phyloP scores from a whole-genome alignment of 805 yeast species.

The Candida saitoana region DNA sequence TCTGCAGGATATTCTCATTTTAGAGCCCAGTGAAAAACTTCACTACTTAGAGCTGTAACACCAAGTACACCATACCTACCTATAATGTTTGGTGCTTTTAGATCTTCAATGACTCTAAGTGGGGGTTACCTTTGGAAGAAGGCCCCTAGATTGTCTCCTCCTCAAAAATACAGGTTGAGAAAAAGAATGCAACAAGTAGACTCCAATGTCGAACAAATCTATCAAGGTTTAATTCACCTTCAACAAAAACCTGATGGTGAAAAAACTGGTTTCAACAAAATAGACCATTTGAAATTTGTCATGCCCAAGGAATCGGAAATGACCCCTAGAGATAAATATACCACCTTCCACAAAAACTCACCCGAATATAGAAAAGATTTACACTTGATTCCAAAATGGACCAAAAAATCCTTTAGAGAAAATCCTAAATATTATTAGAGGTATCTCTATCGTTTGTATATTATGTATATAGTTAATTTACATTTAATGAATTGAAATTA shows the following conservation, averaged over 20 bases:
- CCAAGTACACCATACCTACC: no score
- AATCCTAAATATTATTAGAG: slow-evolving; percentile 66
- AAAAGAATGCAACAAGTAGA: slow-evolving; percentile 81
- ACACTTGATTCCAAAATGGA: slow-evolving; percentile 89
- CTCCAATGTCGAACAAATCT: slow-evolving; percentile 62
- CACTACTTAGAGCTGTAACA: no score
- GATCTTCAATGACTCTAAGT: slow-evolving; percentile 48
- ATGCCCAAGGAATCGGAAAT: slow-evolving; percentile 81
- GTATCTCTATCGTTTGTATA: neutral
- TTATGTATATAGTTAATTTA: slow-evolving; percentile 1
- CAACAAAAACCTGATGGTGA: slow-evolving; percentile 23
- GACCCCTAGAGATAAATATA: slow-evolving; percentile 80
- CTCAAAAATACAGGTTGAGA: slow-evolving; percentile 82
- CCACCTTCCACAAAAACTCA: slow-evolving; percentile 72
- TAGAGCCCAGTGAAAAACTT: no score
- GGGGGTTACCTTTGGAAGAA: slow-evolving; percentile 76
- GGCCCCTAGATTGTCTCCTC: slow-evolving; percentile 56
- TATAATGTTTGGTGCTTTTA: slow-evolving; percentile 80
- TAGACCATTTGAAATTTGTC: slow-evolving; percentile 32
- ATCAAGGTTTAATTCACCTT: slow-evolving; percentile 26
- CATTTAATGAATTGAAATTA: no score
- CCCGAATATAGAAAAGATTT: slow-evolving; percentile 83
- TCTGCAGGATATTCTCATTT: no score
- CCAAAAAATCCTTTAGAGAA: slow-evolving; percentile 73
- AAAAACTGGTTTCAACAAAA: slow-evolving; percentile 32